These are phyloP conservation scores for Westerdykella ornata DNA, from an alignment of 2,329 filamentous ascomycete species.

Conservation along the genomic window DNA sequence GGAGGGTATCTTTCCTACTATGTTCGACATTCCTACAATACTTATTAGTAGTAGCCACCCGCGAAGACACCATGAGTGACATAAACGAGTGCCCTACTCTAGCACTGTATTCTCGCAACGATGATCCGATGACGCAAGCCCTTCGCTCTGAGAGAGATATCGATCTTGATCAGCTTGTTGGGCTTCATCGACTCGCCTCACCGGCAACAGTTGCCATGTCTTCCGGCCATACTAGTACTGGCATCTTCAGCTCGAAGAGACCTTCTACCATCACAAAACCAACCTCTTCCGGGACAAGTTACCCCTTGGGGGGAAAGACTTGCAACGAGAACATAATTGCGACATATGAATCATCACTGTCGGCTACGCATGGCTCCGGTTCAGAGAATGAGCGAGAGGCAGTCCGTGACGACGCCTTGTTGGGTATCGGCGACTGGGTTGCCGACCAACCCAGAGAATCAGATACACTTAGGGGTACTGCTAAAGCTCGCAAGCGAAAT, in stretches of 20 bases:
- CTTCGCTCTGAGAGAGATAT: constrained; percentile 9
- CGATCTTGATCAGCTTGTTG: constrained; percentile 13
- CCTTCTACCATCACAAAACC: constrained; percentile 21
- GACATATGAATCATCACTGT: constrained; percentile 18
- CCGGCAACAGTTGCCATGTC: constrained; percentile 7
- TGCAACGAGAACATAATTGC: constrained; percentile 12
- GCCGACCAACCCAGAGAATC: constrained; percentile 2
- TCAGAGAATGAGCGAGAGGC: constrained; percentile 18
- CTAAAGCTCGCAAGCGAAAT: constrained; percentile 9
- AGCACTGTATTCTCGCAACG: constrained; percentile 12
- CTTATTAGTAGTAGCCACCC: constrained; percentile 14
- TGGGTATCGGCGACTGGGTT: constrained; percentile 18
- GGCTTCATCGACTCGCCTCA: constrained; percentile 9
- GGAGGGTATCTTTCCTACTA: constrained; percentile 9
- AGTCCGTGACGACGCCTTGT: constrained; percentile 5
- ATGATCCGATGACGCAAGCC: constrained; percentile 13
- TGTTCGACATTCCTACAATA: constrained; percentile 2
- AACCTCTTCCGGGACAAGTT: constrained; percentile 23
- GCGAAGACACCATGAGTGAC: constrained; percentile 14
- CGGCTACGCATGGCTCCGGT: constrained; percentile 21
- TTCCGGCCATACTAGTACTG: constrained; percentile 8
- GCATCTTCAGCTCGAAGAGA: constrained; percentile 14
- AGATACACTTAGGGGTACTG: constrained; percentile 9
- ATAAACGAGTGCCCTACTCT: constrained; percentile 8
- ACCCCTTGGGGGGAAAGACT: constrained; percentile 7